Evolutionary conservation across 352 stramenopile genomes (phyloP), one percentile per base, ranked within the genome.

Genomic region (Blastocystis sp.): DNA sequence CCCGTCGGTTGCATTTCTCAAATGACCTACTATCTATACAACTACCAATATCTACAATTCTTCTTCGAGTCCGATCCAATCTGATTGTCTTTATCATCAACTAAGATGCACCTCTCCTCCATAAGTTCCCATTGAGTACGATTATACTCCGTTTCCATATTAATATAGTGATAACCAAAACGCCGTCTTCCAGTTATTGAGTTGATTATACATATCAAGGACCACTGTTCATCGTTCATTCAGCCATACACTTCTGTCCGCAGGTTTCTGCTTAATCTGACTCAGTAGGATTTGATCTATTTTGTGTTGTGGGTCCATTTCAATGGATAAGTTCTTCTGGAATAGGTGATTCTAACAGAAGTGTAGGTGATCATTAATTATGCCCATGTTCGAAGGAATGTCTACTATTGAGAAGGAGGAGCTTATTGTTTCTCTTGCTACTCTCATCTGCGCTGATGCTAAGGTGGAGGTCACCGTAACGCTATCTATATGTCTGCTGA

Each of bases 81-180:
- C n/a, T 94, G 91, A 21, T 90, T 88, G 89, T 96, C 93, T 51
- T 90, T 77, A 71, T 93, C 90, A 86, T 96, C 92, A 43, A 96
- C 93, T 63, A 95, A 90, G 88, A 96, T 94, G 87, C 94, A 91
- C 89, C 92, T 91, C 88, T 96, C 93, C 88, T 95, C 91, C 93
- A 96, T 95, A 83, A 95, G 93, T 89, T 92, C 73, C 78, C 94
- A 89, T 89, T 96, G 93, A 69, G 93, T 91, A 7, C 88, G 78
- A 78, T 96, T 93, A 43, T 75, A n/a, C 19, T 5, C 37, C 12
- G 7, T n/a, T n/a, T 54, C 11, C 65, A 71, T 71, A n/a, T 24
- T 7, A 11, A 7, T 39, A n/a, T 11, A 35, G 24, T 9, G n/a
- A 37, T 5, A 35, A 19, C 14, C 14, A 9, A 29, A 11, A 43